Percentiles rank a stretch among this genome's conserved stretches.
These are phyloP conservation scores for Colletotrichum sp. DNA, from an alignment of 2,329 filamentous ascomycete species.

Conservation along the genomic window DNA sequence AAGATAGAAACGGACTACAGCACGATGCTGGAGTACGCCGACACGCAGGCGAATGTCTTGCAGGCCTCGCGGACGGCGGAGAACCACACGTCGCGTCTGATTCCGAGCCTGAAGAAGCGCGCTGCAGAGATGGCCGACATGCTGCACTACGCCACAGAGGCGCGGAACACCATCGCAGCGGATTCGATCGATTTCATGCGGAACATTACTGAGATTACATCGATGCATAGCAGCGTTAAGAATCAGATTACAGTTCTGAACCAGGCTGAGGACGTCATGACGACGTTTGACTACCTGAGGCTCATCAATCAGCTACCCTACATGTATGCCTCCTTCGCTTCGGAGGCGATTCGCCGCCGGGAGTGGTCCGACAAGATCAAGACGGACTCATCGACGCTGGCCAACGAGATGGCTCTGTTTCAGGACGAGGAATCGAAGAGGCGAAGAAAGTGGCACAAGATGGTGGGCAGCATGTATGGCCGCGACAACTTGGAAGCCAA, in stretches of 20 bases:
- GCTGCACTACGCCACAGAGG: constrained; percentile 62
- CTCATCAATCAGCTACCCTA: constrained; percentile 84
- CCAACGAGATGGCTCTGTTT: constrained; percentile 90
- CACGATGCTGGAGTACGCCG: constrained; percentile 72
- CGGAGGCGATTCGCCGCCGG: constrained; percentile 83
- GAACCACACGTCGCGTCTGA: constrained; percentile 65
- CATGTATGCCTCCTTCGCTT: constrained; percentile 87
- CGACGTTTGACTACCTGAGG: constrained; percentile 81
- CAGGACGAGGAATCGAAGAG: constrained; percentile 92
- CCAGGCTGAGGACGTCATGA: constrained; percentile 75
- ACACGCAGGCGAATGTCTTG: constrained; percentile 63
- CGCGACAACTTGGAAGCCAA: constrained; percentile 70
- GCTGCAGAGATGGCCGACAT: constrained; percentile 67
- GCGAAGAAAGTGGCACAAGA: constrained; percentile 88
- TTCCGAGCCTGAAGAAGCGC: constrained; percentile 63
- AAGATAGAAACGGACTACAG: constrained; percentile 90
- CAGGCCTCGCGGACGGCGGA: constrained; percentile 69
- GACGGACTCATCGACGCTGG: constrained; percentile 82
- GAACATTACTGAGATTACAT: constrained; percentile 80
- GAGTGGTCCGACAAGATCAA: constrained; percentile 95
- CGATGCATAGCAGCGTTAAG: constrained; percentile 74
- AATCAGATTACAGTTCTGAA: constrained; percentile 74
- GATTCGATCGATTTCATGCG: constrained; percentile 79
- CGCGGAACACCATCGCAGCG: constrained; percentile 71
- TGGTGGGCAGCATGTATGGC: constrained; percentile 76